Conservation (phyloP, 2,329 filamentous ascomycete species). For the Lasiodiplodia citricola region DNA sequence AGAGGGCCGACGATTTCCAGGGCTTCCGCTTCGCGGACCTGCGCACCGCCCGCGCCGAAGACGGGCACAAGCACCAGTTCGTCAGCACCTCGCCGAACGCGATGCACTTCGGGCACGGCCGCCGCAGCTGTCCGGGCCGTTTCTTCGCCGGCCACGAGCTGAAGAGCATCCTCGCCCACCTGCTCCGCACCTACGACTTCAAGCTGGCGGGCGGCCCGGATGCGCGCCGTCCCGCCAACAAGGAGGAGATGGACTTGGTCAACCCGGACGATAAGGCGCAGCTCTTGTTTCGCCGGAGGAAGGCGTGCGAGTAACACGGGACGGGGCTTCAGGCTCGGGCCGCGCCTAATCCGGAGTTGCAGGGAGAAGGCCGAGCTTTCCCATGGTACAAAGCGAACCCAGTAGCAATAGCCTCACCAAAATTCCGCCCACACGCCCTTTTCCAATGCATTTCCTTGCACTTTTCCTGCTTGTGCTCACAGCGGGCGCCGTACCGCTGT, state of each 20-base stretch:
- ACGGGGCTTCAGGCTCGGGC: too few species aligned
- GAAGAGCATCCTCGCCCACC: slow-evolving; percentile 39
- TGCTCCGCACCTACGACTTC: slow-evolving; percentile 36
- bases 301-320: too few species aligned
- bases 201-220: neutral
- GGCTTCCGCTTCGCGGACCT: slow-evolving; percentile 26
- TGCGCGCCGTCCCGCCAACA: neutral
- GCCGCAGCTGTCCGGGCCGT: slow-evolving; percentile 40
- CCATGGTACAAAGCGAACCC: neutral
- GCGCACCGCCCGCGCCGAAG: slow-evolving; percentile 14
- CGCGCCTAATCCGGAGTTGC: too few species aligned
- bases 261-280: neutral
- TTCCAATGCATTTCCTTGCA: neutral
- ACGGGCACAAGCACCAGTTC: slow-evolving; percentile 29
- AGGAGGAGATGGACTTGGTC: slow-evolving; percentile 3
- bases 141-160: slow-evolving; percentile 42
- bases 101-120: slow-evolving; percentile 38
- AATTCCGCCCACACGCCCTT: neutral
- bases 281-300: neutral
- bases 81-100: slow-evolving; percentile 34
- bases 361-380: too few species aligned
- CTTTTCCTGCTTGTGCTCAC: neutral
- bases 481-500: neutral
- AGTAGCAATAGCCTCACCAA: neutral
- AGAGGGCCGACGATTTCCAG: slow-evolving; percentile 26